Conservation (phyloP, 2,329 filamentous ascomycete species). For the Beauveria scarabaeidicola region DNA sequence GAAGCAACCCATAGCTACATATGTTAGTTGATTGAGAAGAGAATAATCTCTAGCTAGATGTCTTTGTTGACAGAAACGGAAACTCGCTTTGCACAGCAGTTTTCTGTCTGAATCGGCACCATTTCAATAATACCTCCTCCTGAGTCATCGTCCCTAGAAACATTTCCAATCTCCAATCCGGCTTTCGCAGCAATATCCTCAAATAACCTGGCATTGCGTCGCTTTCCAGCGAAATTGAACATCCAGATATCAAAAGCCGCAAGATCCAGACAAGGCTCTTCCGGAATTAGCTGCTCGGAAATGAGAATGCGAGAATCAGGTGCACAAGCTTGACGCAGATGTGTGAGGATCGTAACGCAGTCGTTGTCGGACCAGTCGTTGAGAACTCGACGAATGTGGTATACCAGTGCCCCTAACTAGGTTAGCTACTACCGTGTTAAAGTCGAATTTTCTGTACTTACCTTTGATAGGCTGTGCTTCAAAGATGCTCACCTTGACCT, state of each 20-base stretch:
- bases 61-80: too few species aligned
- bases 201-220: not conserved
- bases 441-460: too few species aligned
- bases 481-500: constrained; percentile 16
- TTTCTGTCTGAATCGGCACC: not conserved
- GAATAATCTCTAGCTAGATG: too few species aligned
- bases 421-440: too few species aligned
- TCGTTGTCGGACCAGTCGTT: constrained; percentile 29
- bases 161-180: not conserved
- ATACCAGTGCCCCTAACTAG: constrained; percentile 16
- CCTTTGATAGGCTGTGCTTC: constrained; percentile 15
- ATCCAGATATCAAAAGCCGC: not conserved
- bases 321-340: constrained; percentile 12
- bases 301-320: not conserved
- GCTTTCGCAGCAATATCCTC: not conserved
- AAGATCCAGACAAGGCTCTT: not conserved
- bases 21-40: too few species aligned
- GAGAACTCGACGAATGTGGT: constrained; percentile 28
- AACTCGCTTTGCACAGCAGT: too few species aligned
- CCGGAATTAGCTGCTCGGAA: not conserved
- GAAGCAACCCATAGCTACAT: too few species aligned
- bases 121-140: not conserved
- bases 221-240: not conserved
- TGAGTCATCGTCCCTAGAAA: not conserved
- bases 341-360: constrained; percentile 23